Evolutionary conservation across 352 stramenopile genomes (phyloP).

Genomic region (Globisporangium nagaii): DNA sequence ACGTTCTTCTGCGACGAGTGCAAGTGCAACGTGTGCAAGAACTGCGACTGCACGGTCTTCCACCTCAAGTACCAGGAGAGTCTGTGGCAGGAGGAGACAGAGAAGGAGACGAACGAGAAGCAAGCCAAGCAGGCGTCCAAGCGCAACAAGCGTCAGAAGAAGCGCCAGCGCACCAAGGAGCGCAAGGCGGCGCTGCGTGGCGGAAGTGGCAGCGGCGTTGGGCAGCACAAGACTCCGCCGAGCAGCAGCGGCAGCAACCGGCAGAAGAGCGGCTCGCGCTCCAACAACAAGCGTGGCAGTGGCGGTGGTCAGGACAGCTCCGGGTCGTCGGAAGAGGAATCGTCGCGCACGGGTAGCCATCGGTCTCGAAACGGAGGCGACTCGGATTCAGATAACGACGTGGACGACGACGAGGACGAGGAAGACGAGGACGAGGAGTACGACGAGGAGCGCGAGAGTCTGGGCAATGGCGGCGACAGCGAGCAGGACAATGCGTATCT

Average conservation of each 20-base stretch:
- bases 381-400: slow-evolving; percentile 57
- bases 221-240: slow-evolving; percentile 30
- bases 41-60: slow-evolving; percentile 97
- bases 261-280: slow-evolving; percentile 15
- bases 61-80: slow-evolving; percentile 97
- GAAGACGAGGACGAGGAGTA: slow-evolving; percentile 28
- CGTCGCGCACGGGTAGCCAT: slow-evolving; percentile 15
- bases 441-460: slow-evolving; percentile 23
- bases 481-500: slow-evolving; percentile 22
- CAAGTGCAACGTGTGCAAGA: slow-evolving; percentile 97
- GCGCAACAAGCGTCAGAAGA: slow-evolving; percentile 82
- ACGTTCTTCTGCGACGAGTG: slow-evolving; percentile 97
- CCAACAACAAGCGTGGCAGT: slow-evolving; percentile 34
- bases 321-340: slow-evolving; percentile 51
- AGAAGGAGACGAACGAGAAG: slow-evolving; percentile 88
- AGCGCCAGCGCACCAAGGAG: slow-evolving; percentile 78
- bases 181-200: slow-evolving; percentile 61
- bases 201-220: slow-evolving; percentile 2
- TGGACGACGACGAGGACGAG: slow-evolving; percentile 28
- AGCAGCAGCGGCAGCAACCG: slow-evolving; percentile 17
- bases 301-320: slow-evolving; percentile 43
- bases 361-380: slow-evolving; percentile 39
- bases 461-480: slow-evolving; percentile 15
- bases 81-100: slow-evolving; percentile 92
- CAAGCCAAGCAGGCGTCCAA: slow-evolving; percentile 86